A percentile compares a stretch with the other conserved stretches of the same genome.
Conservation (phyloP, 192 early-diverging fungal species). For the Backusella parvicylindrica region DNA sequence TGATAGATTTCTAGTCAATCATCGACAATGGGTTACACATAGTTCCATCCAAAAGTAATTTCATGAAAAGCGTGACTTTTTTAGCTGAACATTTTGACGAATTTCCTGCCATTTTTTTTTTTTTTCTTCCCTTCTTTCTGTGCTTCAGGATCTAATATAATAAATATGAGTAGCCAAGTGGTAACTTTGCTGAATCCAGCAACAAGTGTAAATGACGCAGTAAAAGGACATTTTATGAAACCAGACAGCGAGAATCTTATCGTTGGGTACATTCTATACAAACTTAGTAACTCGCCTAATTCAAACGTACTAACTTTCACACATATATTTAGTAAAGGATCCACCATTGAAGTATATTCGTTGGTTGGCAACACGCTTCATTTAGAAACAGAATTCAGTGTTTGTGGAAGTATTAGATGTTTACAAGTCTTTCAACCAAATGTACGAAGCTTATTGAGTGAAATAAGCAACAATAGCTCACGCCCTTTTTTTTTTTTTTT, state of each 20-base stretch:
- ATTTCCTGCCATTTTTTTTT: neutral
- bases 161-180: neutral
- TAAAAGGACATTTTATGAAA: conserved; percentile 63
- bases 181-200: conserved; percentile 80
- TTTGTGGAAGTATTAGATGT: conserved; percentile 68
- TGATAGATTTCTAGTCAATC: no score
- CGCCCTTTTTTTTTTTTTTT: no score
- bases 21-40: no score
- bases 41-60: no score
- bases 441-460: conserved; percentile 17
- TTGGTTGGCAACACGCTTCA: conserved; percentile 37
- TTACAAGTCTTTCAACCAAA: conserved; percentile 43
- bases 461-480: neutral
- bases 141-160: neutral
- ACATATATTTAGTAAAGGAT: conserved; percentile 46
- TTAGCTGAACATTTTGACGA: neutral
- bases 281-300: neutral
- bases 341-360: conserved; percentile 58
- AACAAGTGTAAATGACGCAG: conserved; percentile 62
- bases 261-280: conserved; percentile 49
- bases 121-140: neutral
- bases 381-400: conserved; percentile 47
- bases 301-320: neutral
- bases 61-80: neutral
- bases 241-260: conserved; percentile 67